Evolutionary conservation across 768 basidiomycete species (phyloP).

Genomic region (Leccinum boreale): DNA sequence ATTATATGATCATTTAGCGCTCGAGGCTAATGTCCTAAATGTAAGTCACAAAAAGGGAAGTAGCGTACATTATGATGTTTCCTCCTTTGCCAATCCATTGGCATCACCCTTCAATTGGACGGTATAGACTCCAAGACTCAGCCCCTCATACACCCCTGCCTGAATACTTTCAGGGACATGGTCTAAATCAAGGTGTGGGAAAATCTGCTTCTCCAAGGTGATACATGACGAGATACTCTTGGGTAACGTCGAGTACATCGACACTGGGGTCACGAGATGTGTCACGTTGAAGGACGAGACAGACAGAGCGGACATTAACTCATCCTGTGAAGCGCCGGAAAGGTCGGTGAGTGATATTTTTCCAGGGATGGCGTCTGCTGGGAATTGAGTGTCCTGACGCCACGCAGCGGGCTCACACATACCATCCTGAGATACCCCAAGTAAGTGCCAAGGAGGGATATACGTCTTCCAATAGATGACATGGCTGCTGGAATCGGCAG

Average conservation of each 20-base stretch:
- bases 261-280: conserved; percentile 32
- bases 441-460: conserved; percentile 37
- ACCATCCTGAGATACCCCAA: conserved; percentile 29
- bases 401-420: neutral
- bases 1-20: neutral
- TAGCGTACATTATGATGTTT: conserved; percentile 1
- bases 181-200: conserved; percentile 39
- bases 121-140: conserved; percentile 33
- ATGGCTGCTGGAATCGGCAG: conserved; percentile 3
- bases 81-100: neutral
- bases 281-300: conserved; percentile 3
- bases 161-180: conserved; percentile 32
- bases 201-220: conserved; percentile 23
- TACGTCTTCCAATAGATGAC: conserved; percentile 41
- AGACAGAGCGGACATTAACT: conserved; percentile 17
- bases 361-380: conserved; percentile 24
- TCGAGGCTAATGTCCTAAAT: neutral
- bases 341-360: conserved; percentile 28
- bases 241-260: conserved; percentile 24
- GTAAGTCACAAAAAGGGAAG: neutral
- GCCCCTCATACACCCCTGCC: conserved; percentile 27
- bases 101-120: conserved; percentile 14
- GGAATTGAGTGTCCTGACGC: neutral
- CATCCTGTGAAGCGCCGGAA: conserved; percentile 22
- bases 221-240: conserved; percentile 21